Conservation (phyloP, 345 rosid species). For the Pugionium cornutum region DNA sequence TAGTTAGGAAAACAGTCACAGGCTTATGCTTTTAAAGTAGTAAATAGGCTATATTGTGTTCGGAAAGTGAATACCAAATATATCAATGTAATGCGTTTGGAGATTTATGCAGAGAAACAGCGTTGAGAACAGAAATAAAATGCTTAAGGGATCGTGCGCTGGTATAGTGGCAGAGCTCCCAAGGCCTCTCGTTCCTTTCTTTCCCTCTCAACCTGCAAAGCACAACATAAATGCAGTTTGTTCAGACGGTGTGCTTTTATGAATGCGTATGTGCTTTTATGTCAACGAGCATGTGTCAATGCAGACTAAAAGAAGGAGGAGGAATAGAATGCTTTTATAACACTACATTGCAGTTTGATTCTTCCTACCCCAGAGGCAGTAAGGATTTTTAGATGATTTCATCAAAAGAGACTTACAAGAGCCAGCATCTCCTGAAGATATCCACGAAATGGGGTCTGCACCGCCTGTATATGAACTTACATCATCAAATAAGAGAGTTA, state of each 20-base stretch:
- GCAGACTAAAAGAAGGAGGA: too few relatives aligned
- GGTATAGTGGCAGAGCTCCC: constrained; percentile 92
- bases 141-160: constrained; percentile 76
- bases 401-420: constrained; percentile 61
- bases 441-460: constrained; percentile 90
- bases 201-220: constrained; percentile 80
- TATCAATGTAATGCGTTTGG: constrained; percentile 20
- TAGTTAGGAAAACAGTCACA: constrained; percentile 12
- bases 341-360: constrained; percentile 6
- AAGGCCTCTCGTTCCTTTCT: constrained; percentile 79
- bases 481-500: constrained; percentile 1
- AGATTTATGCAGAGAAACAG: constrained; percentile 29
- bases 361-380: neutral
- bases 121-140: neutral
- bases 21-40: neutral
- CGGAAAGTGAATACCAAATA: neutral
- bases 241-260: neutral
- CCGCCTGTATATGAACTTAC: constrained; percentile 46
- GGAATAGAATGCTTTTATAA: too few relatives aligned
- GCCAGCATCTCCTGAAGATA: constrained; percentile 89
- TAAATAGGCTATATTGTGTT: constrained; percentile 3
- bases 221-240: neutral
- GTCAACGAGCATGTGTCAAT: too few relatives aligned
- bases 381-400: neutral
- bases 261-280: too few relatives aligned